Percentiles rank a stretch among this genome's conserved stretches.
phyloP scores from a whole-genome alignment of 768 basidiomycete genomes.

The Suillus americanus region DNA sequence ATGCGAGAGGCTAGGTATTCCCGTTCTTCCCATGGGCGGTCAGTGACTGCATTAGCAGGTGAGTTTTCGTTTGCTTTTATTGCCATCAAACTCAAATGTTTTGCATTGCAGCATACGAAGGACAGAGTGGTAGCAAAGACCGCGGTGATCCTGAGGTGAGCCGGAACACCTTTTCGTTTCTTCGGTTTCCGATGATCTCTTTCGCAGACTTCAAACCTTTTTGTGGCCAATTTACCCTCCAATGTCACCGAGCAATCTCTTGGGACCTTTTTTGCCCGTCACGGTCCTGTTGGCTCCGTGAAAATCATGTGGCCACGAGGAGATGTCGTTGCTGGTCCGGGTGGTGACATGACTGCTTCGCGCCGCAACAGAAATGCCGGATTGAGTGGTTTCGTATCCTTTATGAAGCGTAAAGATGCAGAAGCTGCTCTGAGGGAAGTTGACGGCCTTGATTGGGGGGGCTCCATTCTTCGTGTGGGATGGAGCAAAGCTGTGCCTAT shows the following conservation, averaged over 20 bases:
- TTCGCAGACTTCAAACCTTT: constrained; percentile 86
- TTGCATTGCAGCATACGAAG: constrained; percentile 68
- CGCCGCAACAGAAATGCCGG: constrained; percentile 72
- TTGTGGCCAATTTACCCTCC: constrained; percentile 89
- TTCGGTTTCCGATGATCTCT: constrained; percentile 5
- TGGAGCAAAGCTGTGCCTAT: constrained; percentile 98
- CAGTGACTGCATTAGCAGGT: constrained; percentile 91
- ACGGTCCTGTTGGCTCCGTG: constrained; percentile 92
- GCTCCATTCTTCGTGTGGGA: constrained; percentile 80
- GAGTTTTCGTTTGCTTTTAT: constrained; percentile 21
- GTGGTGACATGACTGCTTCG: constrained; percentile 71
- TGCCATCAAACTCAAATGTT: constrained; percentile 5
- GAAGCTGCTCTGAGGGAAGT: constrained; percentile 85
- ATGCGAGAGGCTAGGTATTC: constrained; percentile 84
- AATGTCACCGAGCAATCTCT: constrained; percentile 84
- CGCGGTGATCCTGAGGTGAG: constrained; percentile 82
- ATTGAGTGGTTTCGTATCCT: constrained; percentile 94
- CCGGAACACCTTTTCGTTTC: background rate
- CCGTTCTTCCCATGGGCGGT: constrained; percentile 67
- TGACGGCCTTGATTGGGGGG: constrained; percentile 95
- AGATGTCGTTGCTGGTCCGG: constrained; percentile 66
- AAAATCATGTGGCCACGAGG: constrained; percentile 99
- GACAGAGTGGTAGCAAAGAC: constrained; percentile 88
- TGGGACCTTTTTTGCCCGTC: constrained; percentile 88
- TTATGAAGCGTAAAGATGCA: constrained; percentile 91